phyloP scores from a whole-genome alignment of 306 rosid species.

The Macrotyloma uniflorum region DNA sequence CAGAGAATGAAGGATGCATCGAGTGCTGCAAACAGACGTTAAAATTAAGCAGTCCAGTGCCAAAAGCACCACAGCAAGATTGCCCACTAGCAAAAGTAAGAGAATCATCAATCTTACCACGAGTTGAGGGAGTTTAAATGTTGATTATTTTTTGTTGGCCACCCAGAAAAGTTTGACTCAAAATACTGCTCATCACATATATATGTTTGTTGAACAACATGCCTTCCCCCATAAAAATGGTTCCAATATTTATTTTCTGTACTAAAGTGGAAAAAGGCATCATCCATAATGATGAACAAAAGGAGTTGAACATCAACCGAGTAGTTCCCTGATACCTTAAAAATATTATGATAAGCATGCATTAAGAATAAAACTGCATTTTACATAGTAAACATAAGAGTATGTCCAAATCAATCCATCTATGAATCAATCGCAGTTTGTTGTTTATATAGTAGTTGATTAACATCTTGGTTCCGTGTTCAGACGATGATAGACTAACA shows the following conservation, averaged over 20 bases:
- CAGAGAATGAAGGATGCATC: constrained; percentile 75
- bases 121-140: constrained; percentile 82
- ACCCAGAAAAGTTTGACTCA: constrained; percentile 71
- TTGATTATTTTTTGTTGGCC: constrained; percentile 90
- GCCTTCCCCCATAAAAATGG: constrained; percentile 63
- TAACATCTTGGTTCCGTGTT: too few relatives aligned
- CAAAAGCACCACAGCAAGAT: constrained; percentile 37
- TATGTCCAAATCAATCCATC: constrained; percentile 32
- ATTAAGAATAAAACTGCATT: constrained; percentile 42
- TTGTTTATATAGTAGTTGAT: constrained; percentile 13
- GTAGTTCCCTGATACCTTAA: constrained; percentile 92
- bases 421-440: constrained; percentile 25
- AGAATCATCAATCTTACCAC: constrained; percentile 54
- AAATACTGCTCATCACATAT: constrained; percentile 77
- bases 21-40: constrained; percentile 57
- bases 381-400: constrained; percentile 22
- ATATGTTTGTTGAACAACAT: constrained; percentile 51
- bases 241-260: constrained; percentile 63
- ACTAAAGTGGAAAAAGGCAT: constrained; percentile 92
- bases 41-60: constrained; percentile 28
- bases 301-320: constrained; percentile 87
- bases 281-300: constrained; percentile 95
- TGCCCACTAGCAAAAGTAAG: constrained; percentile 30
- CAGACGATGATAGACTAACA: too few relatives aligned
- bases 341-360: constrained; percentile 43